Conservation (phyloP, 768 basidiomycete species). For the Lactifluus pinguis region DNA sequence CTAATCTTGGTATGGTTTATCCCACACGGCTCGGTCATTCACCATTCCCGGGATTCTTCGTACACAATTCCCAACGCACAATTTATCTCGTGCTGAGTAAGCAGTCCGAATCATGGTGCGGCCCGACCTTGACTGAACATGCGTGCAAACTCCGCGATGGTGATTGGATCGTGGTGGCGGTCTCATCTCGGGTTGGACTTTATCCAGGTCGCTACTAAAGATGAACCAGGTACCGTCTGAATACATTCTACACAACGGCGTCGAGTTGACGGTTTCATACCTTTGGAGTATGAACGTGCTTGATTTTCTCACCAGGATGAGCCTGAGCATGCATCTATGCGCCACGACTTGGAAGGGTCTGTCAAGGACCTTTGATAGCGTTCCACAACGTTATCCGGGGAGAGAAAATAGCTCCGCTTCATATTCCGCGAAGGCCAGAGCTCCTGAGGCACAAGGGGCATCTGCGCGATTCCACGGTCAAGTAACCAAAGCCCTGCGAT, state of each 20-base stretch:
- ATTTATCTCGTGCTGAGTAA: not conserved
- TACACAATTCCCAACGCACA: too few relatives aligned
- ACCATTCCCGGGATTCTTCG: not conserved
- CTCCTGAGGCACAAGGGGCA: conserved; percentile 9
- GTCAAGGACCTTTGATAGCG: not conserved
- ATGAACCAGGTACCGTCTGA: not conserved
- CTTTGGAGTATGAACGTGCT: conserved; percentile 1
- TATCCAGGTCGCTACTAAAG: conserved; percentile 7
- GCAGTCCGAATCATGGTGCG: too few relatives aligned
- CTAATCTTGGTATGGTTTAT: not conserved
- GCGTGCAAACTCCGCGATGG: conserved; percentile 6
- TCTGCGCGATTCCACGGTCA: not conserved
- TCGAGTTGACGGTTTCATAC: not conserved
- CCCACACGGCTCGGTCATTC: not conserved
- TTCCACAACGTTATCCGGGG: not conserved
- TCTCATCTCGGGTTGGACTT: conserved; percentile 12
- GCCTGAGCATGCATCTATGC: not conserved
- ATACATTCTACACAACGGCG: not conserved
- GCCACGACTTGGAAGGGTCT: not conserved
- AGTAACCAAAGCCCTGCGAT: not conserved
- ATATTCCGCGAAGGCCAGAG: conserved; percentile 1
- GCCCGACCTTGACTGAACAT: not conserved
- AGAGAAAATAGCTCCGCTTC: conserved; percentile 2
- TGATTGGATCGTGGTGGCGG: not conserved
- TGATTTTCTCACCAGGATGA: not conserved